phyloP scores from a whole-genome alignment of 768 basidiomycete genomes.

The Baorangia bicolor region DNA sequence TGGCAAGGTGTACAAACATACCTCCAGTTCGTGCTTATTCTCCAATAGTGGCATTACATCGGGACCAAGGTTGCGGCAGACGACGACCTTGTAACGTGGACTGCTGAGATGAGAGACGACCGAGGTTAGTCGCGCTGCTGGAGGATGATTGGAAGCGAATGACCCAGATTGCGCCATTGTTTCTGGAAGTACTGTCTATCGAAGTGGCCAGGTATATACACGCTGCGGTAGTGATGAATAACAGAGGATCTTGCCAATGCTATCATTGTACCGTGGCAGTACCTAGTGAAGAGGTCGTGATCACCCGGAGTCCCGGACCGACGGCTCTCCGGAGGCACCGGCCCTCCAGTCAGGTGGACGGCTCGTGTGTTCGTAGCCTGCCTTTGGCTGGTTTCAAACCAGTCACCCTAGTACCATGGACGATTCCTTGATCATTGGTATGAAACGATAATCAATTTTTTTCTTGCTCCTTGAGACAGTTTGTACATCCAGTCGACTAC shows the following conservation, averaged over 20 bases:
- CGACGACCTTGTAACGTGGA: constrained; percentile 45
- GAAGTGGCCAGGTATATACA: not conserved
- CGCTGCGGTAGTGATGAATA: not conserved
- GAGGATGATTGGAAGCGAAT: constrained; percentile 10
- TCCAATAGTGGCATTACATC: constrained; percentile 60
- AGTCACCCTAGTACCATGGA: too few species aligned
- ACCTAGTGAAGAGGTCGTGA: not conserved
- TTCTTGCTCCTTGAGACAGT: not conserved
- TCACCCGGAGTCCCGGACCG: constrained; percentile 3
- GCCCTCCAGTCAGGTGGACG: not conserved
- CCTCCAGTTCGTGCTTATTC: constrained; percentile 53
- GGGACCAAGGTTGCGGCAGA: constrained; percentile 60
- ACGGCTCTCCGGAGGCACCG: not conserved
- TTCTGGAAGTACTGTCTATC: not conserved
- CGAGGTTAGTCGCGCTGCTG: constrained; percentile 26
- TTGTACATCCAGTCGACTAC: not conserved
- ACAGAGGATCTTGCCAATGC: not conserved
- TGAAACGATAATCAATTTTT: not conserved
- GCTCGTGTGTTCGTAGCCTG: not conserved
- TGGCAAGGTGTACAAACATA: constrained; percentile 23
- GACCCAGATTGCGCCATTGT: constrained; percentile 30
- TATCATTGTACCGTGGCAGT: not conserved
- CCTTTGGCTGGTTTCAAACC: not conserved
- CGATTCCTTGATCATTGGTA: too few species aligned
- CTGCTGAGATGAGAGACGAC: constrained; percentile 24